Conservation (phyloP, 768 basidiomycete species). For the Lactarius akahatsu region DNA sequence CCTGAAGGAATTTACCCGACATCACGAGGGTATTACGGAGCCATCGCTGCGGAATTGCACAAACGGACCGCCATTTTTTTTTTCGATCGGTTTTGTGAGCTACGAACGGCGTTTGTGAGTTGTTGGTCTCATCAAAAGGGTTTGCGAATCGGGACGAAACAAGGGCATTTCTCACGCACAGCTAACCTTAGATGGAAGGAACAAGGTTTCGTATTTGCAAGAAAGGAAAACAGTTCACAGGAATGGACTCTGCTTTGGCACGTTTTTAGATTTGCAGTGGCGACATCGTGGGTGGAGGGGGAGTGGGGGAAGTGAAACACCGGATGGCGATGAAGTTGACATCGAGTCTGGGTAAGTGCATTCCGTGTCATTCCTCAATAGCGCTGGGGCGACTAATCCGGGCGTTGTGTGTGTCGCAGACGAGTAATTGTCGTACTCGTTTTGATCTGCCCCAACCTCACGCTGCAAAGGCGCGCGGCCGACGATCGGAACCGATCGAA, state of each 20-base stretch:
- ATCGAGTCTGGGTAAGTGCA: conserved; percentile 13
- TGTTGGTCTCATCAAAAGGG: background rate
- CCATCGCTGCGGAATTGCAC: conserved; percentile 10
- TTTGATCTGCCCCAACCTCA: conserved; percentile 12
- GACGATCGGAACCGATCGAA: conserved; percentile 25
- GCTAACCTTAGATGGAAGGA: background rate
- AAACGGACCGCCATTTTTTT: conserved; percentile 5
- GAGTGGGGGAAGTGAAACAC: conserved; percentile 1
- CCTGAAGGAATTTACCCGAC: conserved; percentile 13
- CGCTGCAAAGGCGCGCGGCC: conserved; percentile 8
- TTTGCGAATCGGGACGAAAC: conserved; percentile 3
- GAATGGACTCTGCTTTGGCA: background rate
- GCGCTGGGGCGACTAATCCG: conserved; percentile 13
- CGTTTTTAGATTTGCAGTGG: conserved; percentile 3
- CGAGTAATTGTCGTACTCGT: conserved; percentile 20
- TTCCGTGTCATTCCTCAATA: conserved; percentile 18
- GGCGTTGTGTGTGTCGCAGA: conserved; percentile 3
- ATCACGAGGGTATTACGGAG: conserved; percentile 13
- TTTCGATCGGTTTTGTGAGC: conserved; percentile 17
- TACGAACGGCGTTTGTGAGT: conserved; percentile 1
- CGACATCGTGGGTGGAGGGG: background rate
- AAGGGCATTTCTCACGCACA: conserved; percentile 1
- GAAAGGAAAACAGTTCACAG: background rate
- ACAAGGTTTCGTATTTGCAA: background rate
- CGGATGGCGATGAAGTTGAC: background rate